Percentiles rank a stretch among this genome's conserved stretches.
Evolutionary conservation across 2,329 filamentous ascomycete genomes (phyloP).

Genomic region (Ceratocystis huliohia): DNA sequence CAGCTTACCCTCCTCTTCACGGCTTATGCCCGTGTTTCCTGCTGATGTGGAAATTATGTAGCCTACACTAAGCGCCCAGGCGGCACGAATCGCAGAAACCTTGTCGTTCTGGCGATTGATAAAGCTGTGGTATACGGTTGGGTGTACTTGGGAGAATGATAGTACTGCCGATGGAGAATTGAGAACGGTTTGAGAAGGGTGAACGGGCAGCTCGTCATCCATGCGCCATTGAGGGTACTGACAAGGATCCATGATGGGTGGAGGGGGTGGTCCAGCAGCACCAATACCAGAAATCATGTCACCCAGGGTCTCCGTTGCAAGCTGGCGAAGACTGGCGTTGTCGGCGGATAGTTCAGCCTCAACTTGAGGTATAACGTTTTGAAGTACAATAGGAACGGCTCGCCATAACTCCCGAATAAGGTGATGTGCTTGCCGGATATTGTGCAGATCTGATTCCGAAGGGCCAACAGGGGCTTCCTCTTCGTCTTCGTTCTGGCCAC

Average conservation of each 20-base stretch:
- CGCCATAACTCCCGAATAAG: constrained; percentile 89
- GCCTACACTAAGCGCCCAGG: constrained; percentile 74
- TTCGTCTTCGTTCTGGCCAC: constrained; percentile 49
- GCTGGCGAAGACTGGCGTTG: constrained; percentile 68
- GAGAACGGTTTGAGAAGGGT: constrained; percentile 48
- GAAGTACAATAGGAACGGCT: constrained; percentile 73
- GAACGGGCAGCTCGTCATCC: constrained; percentile 41
- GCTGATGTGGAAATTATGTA: constrained; percentile 84
- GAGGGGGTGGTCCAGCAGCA: constrained; percentile 69
- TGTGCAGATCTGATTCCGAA: constrained; percentile 72
- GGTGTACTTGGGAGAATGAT: constrained; percentile 75
- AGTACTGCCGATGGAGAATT: constrained; percentile 76
- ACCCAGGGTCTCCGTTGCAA: constrained; percentile 88
- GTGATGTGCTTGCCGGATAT: constrained; percentile 78
- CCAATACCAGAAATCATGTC: constrained; percentile 92
- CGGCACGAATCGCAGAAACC: constrained; percentile 63
- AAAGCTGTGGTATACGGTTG: constrained; percentile 69
- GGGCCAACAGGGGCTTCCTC: constrained; percentile 50
- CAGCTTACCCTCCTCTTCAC: constrained; percentile 65
- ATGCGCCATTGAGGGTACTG: constrained; percentile 69
- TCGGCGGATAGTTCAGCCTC: constrained; percentile 87
- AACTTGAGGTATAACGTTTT: constrained; percentile 86
- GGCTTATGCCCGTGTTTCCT: constrained; percentile 74
- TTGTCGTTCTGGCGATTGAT: constrained; percentile 79
- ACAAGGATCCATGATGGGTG: constrained; percentile 61